Percentiles rank a stretch among this genome's conserved stretches.
Evolutionary conservation across 1,284 basidiomycete genomes (phyloP).

Genomic region (Leccinum angustisporum): DNA sequence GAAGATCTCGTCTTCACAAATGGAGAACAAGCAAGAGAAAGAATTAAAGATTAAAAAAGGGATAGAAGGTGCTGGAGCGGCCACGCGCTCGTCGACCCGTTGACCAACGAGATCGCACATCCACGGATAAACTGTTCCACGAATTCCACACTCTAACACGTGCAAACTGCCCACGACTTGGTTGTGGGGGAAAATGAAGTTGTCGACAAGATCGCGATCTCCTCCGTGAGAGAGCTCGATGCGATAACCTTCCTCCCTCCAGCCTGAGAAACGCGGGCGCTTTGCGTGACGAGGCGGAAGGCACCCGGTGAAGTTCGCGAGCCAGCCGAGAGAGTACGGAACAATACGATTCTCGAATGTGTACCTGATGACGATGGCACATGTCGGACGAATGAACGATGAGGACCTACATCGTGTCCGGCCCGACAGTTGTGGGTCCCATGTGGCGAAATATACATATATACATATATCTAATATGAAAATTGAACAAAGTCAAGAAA

Average conservation of each 20-base stretch:
- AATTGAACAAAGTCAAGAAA: background rate
- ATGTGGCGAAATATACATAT: background rate
- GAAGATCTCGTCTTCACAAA: constrained; percentile 1
- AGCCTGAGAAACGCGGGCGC: constrained; percentile 2
- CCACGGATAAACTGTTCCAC: constrained; percentile 5
- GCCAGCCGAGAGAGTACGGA: constrained; percentile 15
- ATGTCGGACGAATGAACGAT: background rate
- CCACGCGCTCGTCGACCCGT: background rate
- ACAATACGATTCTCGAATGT: constrained; percentile 5
- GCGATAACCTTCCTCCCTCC: background rate
- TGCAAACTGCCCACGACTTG: background rate
- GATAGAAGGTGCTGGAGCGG: background rate
- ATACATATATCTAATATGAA: background rate
- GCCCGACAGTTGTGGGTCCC: background rate
- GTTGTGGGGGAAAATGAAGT: background rate
- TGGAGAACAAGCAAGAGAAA: background rate
- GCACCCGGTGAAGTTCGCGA: constrained; percentile 1
- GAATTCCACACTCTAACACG: background rate
- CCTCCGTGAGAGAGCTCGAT: background rate
- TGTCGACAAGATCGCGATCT: background rate
- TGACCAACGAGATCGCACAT: constrained; percentile 1
- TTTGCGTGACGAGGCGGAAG: background rate
- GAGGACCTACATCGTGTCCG: background rate
- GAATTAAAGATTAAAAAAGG: background rate
- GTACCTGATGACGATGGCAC: constrained; percentile 6